Percentiles rank a stretch among this genome's conserved stretches.
Evolutionary conservation across 1,284 basidiomycete species (phyloP).

Genomic region (Porodaedalea pini): DNA sequence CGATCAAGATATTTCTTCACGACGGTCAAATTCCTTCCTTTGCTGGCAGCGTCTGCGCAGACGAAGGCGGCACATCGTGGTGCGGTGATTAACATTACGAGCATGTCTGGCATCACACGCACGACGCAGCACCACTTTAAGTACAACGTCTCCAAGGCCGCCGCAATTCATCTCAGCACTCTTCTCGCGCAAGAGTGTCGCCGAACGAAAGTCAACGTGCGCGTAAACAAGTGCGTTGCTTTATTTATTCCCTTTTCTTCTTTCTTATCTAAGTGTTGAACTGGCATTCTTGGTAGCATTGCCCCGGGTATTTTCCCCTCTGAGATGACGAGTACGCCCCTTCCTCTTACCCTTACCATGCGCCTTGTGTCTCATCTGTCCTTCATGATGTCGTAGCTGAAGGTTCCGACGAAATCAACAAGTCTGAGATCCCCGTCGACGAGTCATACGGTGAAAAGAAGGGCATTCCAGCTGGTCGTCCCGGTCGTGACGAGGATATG

Average conservation of each 20-base stretch:
- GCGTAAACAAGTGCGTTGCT: constrained; percentile 30
- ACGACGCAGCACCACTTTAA: constrained; percentile 37
- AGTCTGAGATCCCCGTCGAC: constrained; percentile 30
- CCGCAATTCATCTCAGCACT: constrained; percentile 36
- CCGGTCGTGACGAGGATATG: constrained; percentile 37
- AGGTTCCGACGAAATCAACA: constrained; percentile 35
- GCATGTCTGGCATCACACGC: constrained; percentile 37
- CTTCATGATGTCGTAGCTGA: constrained; percentile 23
- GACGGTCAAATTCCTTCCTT: constrained; percentile 37
- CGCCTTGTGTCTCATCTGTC: neutral
- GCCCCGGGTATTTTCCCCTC: constrained; percentile 37
- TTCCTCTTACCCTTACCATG: neutral
- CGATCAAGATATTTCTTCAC: constrained; percentile 29
- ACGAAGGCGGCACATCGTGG: constrained; percentile 28
- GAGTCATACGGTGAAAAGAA: constrained; percentile 33
- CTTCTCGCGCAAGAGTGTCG: constrained; percentile 37
- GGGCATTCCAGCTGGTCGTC: constrained; percentile 36
- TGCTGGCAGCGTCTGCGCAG: constrained; percentile 34
- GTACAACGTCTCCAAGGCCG: constrained; percentile 39
- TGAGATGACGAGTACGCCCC: constrained; percentile 38
- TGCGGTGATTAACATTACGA: constrained; percentile 37
- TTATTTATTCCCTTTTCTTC: neutral
- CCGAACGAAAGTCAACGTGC: constrained; percentile 32
- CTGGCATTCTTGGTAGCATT: constrained; percentile 25
- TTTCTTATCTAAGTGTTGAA: too few relatives aligned